Evolutionary conservation across 306 rosid genomes (phyloP).

Genomic region (Coriaria nepalensis): DNA sequence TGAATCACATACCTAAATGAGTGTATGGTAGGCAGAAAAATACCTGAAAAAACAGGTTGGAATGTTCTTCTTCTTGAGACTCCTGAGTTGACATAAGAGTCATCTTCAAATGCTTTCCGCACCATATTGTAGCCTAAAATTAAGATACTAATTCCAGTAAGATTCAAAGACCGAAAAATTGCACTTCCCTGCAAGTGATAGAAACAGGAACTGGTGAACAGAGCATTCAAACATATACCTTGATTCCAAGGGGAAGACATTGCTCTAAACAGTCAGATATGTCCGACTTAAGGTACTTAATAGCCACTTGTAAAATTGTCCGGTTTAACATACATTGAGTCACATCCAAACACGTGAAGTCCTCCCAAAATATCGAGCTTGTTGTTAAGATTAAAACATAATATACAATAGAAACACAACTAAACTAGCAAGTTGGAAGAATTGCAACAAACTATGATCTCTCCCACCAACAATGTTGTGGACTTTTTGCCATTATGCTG

Average conservation of each 20-base stretch:
- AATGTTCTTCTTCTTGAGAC: conserved; percentile 76
- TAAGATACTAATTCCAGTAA: conserved; percentile 10
- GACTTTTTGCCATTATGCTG: background rate
- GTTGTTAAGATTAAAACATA: conserved; percentile 43
- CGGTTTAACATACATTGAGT: conserved; percentile 69
- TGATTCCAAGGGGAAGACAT: conserved; percentile 53
- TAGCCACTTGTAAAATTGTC: conserved; percentile 42
- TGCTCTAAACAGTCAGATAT: conserved; percentile 31
- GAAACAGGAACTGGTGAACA: background rate
- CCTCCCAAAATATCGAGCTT: conserved; percentile 77
- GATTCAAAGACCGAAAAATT: conserved; percentile 3
- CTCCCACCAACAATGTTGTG: background rate
- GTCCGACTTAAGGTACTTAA: conserved; percentile 30
- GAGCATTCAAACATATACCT: conserved; percentile 27
- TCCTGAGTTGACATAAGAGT: conserved; percentile 67
- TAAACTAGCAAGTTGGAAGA: background rate
- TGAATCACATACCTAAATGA: too few species aligned
- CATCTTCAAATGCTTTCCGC: conserved; percentile 78
- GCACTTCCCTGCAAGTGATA: background rate
- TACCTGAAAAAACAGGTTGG: conserved; percentile 64
- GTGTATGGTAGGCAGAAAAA: too few species aligned
- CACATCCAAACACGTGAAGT: conserved; percentile 78
- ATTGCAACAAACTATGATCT: background rate
- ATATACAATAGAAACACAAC: background rate
- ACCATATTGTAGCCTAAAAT: conserved; percentile 65